Evolutionary conservation across 495 filamentous ascomycete genomes (phyloP), one percentile per base, ranked within the genome.

Genomic region (Lepraria neglecta): DNA sequence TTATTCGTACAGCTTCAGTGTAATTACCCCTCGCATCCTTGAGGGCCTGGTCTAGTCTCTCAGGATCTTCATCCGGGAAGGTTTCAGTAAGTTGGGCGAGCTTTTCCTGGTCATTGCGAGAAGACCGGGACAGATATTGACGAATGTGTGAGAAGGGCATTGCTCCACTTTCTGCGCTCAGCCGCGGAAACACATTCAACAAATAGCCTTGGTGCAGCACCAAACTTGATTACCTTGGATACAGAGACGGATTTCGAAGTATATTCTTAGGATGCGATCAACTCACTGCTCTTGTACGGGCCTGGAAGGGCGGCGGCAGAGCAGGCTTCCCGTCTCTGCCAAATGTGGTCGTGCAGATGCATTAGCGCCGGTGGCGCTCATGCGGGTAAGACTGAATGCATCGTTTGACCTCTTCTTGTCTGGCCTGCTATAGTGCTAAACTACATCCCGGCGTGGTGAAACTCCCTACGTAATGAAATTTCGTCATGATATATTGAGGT

Each of bases 301-400:
- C 7, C n/a, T 11, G 45, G n/a, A 24, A 14, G 3, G 47, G 12
- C 11, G 47, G 47, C 47, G 47, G 47, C 47, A 51, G 27, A 51
- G 27, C 48, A 51, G 28, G 10, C 21, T 27, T 33, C 48, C 48
- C 48, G 28, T 52, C 48, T 52, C 12, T 52, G 28, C 48, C 48
- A 28, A 4, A 12, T 45, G 43, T 17, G 6, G 48, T 30, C 15
- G 48, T 33, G 27, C 27, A 30, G 14, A 17, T 28, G 28, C 48
- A 31, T n/a, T 0, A 52, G 30, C 15, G 27, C 3, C 7, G 3
- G 1, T 0, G 3, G 33, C 33, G 33, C 33, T 35, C 3, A 35
- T 35, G n/a, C n/a, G n/a, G n/a, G n/a, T n/a, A n/a, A n/a, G n/a
- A n/a, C n/a, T n/a, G n/a, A n/a, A n/a, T n/a, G n/a, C n/a, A n/a